Base-by-base conservation (phyloP, 805 yeast genomes). In the Schwanniomyces pseudopolymorphus region DNA sequence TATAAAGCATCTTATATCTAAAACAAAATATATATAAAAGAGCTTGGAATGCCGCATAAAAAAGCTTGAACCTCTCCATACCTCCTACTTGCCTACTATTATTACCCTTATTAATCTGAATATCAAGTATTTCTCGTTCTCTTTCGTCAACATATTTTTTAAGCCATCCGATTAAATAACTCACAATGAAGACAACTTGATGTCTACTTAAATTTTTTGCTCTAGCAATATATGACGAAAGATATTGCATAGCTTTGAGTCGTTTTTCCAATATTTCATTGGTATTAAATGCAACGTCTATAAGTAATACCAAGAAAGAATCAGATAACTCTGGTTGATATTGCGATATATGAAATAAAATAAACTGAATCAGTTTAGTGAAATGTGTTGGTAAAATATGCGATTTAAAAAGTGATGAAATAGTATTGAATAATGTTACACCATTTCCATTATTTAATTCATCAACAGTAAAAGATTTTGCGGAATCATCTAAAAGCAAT, bases 11-110 rank as follows among this genome's bases (percentile, higher is more conserved):
- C 33, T 78, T 66, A 64, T 87, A 87, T 53, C 97, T 78, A 67
- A 92, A 92, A 61, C 98, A 92, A 63, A 94, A 90, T 16, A 94
- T 89, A 67, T 92, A 92, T 50, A 92, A 74, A 46, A 94, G 70
- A 0, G 96, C 89, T 67, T 92, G 99, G 59, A 90, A 85, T 2
- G 92, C 87, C 6, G 96, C 88, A 63, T 92, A 92, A 52, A 94
- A 87, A 66, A 89, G 77, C 59, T 87, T 86, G 69, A 91, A 91
- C 49, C 96, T 76, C 54, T 89, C 95, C 96, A 91, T 88, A n/a
- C 91, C 90, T 11, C 80, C 80, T 25, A 77, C 42, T 49, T 52
- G 55, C 21, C 49, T 47, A 16, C 45, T 46, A 21, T 44, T 43
- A 16, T 22, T 37, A 22, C 50, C 44, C 10, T 51, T 42, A 8